Evolutionary conservation across 306 rosid species (phyloP), one percentile per base, ranked within the genome.

Genomic region (Canavalia gladiata): DNA sequence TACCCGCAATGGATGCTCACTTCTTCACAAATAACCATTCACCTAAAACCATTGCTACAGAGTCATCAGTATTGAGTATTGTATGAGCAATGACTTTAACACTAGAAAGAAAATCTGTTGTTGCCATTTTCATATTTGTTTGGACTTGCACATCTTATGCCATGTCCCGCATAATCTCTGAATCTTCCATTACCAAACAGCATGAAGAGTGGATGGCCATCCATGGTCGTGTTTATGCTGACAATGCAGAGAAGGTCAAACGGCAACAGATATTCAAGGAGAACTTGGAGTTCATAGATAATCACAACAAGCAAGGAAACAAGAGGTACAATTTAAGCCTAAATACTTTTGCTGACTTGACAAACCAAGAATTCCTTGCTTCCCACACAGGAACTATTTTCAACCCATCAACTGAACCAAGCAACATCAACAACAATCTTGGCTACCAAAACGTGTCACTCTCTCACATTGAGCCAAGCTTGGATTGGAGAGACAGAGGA

Each of bases 211-310:
- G 75, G 82, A 68, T 68, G 75, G 46, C 7, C 8, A 0, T 1
- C 33, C 2, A 54, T 8, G 82, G 39, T 11, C 76, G 76, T 47
- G 29, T 13, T 2, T 78, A 78, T 2, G 9, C 42, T 6, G 5
- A 78, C 57, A 1, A 59, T 29, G 58, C n/a, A 43, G 82, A 78
- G 75, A 67, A 78, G 47, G 4, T 7, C 29, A 78, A 0, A 8
- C 59, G 76, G 1, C 76, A 7, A n/a, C 7, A 78, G 43, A 78
- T 78, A 55, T 76, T 76, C 80, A 62, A 62, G 80, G 35, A 76
- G 3, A 60, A 60, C 60, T 8, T 33, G 34, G 72, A 76, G 7
- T 76, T 76, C 49, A 47, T 76, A 31, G 49, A 62, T 39, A 62
- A 31, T 7, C 68, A 45, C 62, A 60, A 43, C 49, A 33, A 11